phyloP scores from a whole-genome alignment of 2,329 filamentous ascomycete species.

The Alternaria panax region DNA sequence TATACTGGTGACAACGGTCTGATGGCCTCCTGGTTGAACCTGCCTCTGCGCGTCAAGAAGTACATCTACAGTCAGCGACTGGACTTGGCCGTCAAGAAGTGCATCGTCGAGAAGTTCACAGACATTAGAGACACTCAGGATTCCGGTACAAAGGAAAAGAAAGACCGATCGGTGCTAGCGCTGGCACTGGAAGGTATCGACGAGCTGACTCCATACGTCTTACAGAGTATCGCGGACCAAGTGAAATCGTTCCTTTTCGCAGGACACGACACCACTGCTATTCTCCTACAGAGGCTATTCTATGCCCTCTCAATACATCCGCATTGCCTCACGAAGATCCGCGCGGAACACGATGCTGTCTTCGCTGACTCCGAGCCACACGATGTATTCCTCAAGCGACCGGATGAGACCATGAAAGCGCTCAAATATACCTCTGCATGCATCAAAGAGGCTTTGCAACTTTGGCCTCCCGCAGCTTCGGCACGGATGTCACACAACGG shows the following conservation, averaged over 20 bases:
- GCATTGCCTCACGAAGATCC: constrained; percentile 42
- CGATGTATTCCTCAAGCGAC: constrained; percentile 52
- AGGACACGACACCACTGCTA: constrained; percentile 57
- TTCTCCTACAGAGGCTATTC: constrained; percentile 41
- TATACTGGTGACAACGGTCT: constrained; percentile 31
- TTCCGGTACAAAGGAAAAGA: constrained; percentile 21
- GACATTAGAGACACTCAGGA: constrained; percentile 30
- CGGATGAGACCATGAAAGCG: constrained; percentile 57
- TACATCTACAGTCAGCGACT: constrained; percentile 31
- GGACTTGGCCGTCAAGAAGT: constrained; percentile 38
- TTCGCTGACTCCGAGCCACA: constrained; percentile 56
- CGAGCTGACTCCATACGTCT: constrained; percentile 46
- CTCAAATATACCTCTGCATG: constrained; percentile 62
- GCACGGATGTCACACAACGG: constrained; percentile 51
- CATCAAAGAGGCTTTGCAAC: constrained; percentile 62
- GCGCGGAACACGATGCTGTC: constrained; percentile 61
- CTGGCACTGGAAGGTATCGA: constrained; percentile 43
- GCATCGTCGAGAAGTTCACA: constrained; percentile 35
- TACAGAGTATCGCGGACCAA: constrained; percentile 49
- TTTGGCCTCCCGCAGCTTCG: constrained; percentile 60
- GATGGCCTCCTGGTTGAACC: constrained; percentile 33
- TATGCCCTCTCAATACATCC: constrained; percentile 45
- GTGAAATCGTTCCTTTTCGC: constrained; percentile 57
- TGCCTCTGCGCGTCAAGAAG: constrained; percentile 25
- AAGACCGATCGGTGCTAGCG: constrained; percentile 44